Conservation (phyloP, 2,329 filamentous ascomycete species). For the Sporothrix brasiliensis region DNA sequence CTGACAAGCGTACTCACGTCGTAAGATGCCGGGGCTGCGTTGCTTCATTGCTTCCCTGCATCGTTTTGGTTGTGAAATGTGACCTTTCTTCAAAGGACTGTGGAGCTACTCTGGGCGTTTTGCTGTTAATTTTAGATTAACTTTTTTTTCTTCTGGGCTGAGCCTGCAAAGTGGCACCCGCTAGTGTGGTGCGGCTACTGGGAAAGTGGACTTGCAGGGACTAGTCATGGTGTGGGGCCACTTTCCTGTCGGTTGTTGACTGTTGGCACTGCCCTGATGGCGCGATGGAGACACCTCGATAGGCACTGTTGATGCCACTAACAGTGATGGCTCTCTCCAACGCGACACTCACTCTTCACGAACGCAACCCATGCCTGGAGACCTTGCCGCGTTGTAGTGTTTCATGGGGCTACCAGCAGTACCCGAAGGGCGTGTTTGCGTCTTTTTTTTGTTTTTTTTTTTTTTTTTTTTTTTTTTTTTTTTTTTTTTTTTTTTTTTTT, state of each 20-base stretch:
- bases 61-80: background rate
- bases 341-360: background rate
- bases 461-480: no score
- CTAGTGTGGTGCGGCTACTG: conserved; percentile 13
- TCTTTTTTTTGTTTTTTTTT: background rate
- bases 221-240: background rate
- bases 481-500: no score
- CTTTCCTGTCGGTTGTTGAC: conserved; percentile 7
- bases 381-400: background rate
- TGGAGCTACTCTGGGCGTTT: background rate
- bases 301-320: no score
- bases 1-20: background rate
- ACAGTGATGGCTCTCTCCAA: no score
- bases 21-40: background rate
- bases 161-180: background rate
- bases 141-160: background rate
- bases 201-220: background rate
- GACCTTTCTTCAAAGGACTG: background rate
- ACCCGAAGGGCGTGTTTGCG: background rate
- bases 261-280: no score
- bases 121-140: conserved; percentile 23
- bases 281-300: no score
- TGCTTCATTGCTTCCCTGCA: no score
- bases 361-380: background rate
- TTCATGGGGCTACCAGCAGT: conserved; percentile 4